These are phyloP conservation scores for Cryptococcus sp. DNA, from an alignment of 1,284 basidiomycete genomes.

Conservation along the genomic window DNA sequence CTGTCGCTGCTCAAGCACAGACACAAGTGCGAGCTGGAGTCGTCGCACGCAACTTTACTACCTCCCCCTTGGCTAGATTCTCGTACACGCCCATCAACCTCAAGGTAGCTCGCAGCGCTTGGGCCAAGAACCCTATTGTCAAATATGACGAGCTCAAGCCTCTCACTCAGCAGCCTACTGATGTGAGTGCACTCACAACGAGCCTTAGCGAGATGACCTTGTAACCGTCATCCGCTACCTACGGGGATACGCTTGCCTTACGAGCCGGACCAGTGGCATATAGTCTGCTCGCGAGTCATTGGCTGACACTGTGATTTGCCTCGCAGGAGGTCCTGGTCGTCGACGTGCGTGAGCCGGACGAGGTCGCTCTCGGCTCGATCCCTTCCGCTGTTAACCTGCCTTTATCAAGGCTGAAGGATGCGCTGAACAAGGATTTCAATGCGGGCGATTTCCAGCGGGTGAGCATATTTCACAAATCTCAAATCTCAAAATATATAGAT, in stretches of 20 bases:
- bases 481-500: not conserved
- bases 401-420: conserved; percentile 71
- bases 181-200: conserved; percentile 59
- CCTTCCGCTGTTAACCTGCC: conserved; percentile 94
- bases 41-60: conserved; percentile 8
- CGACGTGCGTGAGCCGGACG: conserved; percentile 92
- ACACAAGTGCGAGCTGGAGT: not conserved
- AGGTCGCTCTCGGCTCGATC: conserved; percentile 91
- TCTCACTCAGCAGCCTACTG: conserved; percentile 73
- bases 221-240: too few species aligned
- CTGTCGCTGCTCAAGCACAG: too few species aligned
- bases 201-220: not conserved
- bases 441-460: conserved; percentile 64
- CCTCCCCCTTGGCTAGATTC: conserved; percentile 6
- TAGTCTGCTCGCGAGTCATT: too few species aligned
- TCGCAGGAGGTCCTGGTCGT: conserved; percentile 75
- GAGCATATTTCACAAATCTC: not conserved
- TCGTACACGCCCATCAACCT: too few species aligned
- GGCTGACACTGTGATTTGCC: not conserved
- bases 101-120: conserved; percentile 12
- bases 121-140: conserved; percentile 58
- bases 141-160: conserved; percentile 83
- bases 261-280: too few species aligned
- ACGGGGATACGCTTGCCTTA: too few species aligned
- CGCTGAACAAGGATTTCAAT: conserved; percentile 62